phyloP scores from a whole-genome alignment of 2,329 filamentous ascomycete genomes.

The Parafenestella ontariensis region DNA sequence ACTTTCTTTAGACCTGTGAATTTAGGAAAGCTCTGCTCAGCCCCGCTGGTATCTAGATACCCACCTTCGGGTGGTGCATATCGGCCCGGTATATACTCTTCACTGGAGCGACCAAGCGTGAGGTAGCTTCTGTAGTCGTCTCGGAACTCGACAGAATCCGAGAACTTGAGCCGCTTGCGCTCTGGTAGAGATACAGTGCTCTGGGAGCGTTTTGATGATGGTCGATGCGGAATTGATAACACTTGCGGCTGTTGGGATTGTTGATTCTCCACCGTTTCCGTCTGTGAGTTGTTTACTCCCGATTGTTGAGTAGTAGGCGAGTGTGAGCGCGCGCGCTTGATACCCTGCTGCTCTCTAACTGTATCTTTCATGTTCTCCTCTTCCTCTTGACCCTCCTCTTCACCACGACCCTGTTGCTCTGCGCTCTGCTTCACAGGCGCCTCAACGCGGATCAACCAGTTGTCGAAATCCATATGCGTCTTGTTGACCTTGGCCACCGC shows the following conservation, averaged over 20 bases:
- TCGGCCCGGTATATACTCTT: slow-evolving; percentile 34
- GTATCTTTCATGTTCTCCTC: not conserved
- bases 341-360: slow-evolving; percentile 1
- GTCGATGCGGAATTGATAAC: slow-evolving; percentile 3
- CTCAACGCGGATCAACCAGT: slow-evolving; percentile 35
- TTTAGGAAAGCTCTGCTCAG: slow-evolving; percentile 20
- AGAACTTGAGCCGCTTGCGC: slow-evolving; percentile 30
- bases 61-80: slow-evolving; percentile 34
- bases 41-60: slow-evolving; percentile 40
- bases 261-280: not conserved
- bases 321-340: slow-evolving; percentile 13
- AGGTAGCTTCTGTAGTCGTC: slow-evolving; percentile 22
- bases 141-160: slow-evolving; percentile 24
- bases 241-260: not conserved
- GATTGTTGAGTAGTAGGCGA: slow-evolving; percentile 7
- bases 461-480: slow-evolving; percentile 30
- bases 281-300: not conserved
- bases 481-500: slow-evolving; percentile 20
- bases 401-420: not conserved
- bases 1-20: slow-evolving; percentile 35
- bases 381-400: not conserved
- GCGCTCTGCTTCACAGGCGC: not conserved
- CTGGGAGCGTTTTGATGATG: slow-evolving; percentile 11
- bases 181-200: slow-evolving; percentile 6
- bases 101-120: slow-evolving; percentile 21